These are phyloP conservation scores for Nicotiana attenuata DNA, from an alignment of 257 asterid species.

Conservation along the genomic window DNA sequence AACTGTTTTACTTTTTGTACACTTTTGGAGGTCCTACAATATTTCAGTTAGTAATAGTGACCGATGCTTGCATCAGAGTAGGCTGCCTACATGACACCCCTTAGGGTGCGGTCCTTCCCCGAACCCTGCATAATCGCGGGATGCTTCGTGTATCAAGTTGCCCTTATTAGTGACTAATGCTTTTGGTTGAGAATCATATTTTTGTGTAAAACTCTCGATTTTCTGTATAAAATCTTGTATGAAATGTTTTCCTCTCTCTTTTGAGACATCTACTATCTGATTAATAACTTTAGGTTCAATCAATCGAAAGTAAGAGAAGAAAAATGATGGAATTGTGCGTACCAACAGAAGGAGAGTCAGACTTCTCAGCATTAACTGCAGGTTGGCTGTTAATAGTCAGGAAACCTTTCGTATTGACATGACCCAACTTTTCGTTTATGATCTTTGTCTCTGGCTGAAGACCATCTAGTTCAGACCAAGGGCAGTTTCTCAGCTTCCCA, in stretches of 20 bases:
- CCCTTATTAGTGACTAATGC: too few relatives aligned
- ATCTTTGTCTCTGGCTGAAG: constrained; percentile 92
- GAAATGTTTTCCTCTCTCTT: background rate
- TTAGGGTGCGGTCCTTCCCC: too few relatives aligned
- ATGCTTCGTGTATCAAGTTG: too few relatives aligned
- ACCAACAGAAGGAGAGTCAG: constrained; percentile 87
- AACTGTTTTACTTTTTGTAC: background rate
- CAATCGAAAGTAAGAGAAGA: background rate
- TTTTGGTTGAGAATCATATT: too few relatives aligned
- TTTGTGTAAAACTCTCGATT: too few relatives aligned
- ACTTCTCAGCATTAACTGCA: constrained; percentile 78
- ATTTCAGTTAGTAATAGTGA: background rate
- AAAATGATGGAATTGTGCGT: constrained; percentile 14
- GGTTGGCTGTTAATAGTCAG: constrained; percentile 97
- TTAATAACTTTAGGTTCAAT: background rate
- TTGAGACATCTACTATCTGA: background rate
- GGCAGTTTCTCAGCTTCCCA: constrained; percentile 77
- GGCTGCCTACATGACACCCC: too few relatives aligned
- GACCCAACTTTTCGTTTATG: constrained; percentile 67
- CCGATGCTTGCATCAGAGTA: too few relatives aligned
- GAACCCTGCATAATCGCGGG: too few relatives aligned
- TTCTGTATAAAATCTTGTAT: background rate
- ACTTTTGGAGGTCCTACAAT: background rate
- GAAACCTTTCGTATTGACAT: constrained; percentile 63
- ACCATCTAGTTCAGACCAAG: constrained; percentile 91